Evolutionary conservation across 2,329 filamentous ascomycete genomes (phyloP).

Genomic region (Botrytis pseudocinerea): DNA sequence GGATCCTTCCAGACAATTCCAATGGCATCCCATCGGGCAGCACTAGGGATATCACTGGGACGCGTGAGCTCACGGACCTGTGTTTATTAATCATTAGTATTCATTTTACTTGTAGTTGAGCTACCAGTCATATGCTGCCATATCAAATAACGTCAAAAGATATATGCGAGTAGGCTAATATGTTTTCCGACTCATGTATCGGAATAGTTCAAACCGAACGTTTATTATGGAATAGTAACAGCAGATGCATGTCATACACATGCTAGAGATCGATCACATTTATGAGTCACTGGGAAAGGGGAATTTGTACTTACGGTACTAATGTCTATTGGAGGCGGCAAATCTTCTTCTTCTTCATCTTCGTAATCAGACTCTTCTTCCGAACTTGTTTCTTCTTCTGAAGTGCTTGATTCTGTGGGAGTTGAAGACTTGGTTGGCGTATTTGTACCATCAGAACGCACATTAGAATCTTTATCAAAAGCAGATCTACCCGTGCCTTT

Average conservation of each 20-base stretch:
- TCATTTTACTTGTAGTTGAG: neutral
- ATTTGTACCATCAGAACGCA: conserved; percentile 31
- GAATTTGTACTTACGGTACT: conserved; percentile 35
- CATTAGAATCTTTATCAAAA: conserved; percentile 27
- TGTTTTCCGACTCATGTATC: neutral
- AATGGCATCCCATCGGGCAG: conserved; percentile 55
- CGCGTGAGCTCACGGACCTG: conserved; percentile 38
- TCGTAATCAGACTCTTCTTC: conserved; percentile 42
- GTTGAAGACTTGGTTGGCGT: conserved; percentile 28
- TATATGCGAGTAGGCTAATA: neutral
- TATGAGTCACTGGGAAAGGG: neutral
- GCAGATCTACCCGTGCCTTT: conserved; percentile 36
- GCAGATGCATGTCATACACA: neutral
- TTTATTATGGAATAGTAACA: neutral
- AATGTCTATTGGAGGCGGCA: conserved; percentile 33
- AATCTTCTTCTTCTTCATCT: conserved; percentile 37
- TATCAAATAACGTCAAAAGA: neutral
- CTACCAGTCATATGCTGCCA: neutral
- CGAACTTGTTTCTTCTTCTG: conserved; percentile 39
- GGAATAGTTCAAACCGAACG: neutral
- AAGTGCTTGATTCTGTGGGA: conserved; percentile 38
- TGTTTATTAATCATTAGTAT: conserved; percentile 16
- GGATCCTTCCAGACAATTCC: conserved; percentile 52
- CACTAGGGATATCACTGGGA: conserved; percentile 49
- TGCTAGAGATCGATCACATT: neutral